These are phyloP conservation scores for Claviceps spartinae DNA, from an alignment of 2,329 filamentous ascomycete genomes.

Conservation along the genomic window DNA sequence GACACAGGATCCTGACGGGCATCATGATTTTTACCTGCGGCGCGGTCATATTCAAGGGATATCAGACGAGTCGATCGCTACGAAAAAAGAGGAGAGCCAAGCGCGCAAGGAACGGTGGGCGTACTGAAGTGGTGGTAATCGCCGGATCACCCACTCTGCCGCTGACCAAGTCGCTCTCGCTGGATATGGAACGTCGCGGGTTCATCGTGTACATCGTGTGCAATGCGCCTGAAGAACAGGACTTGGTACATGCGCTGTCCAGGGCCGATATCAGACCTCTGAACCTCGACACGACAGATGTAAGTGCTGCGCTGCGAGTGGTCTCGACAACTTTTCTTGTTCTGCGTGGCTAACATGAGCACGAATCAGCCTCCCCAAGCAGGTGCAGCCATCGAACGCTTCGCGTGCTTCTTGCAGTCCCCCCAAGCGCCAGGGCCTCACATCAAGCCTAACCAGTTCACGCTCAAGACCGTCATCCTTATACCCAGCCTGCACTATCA, in stretches of 20 bases:
- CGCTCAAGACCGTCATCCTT: conserved; percentile 67
- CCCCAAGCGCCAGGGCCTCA: conserved; percentile 66
- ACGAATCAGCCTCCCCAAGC: conserved; percentile 47
- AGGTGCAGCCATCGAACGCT: conserved; percentile 56
- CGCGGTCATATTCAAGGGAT: conserved; percentile 42
- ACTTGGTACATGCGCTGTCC: conserved; percentile 60
- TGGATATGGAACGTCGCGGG: conserved; percentile 80
- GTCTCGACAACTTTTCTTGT: background rate
- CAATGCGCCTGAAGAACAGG: conserved; percentile 72
- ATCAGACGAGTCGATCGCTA: conserved; percentile 38
- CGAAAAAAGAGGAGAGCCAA: conserved; percentile 61
- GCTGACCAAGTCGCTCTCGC: conserved; percentile 65
- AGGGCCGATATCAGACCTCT: conserved; percentile 71
- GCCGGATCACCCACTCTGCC: conserved; percentile 79
- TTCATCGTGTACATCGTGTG: conserved; percentile 91
- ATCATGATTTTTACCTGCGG: conserved; percentile 58
- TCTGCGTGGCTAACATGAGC: background rate
- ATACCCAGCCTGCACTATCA: conserved; percentile 73
- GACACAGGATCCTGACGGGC: conserved; percentile 61
- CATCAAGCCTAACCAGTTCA: conserved; percentile 61
- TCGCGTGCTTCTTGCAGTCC: conserved; percentile 55
- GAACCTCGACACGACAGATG: conserved; percentile 69
- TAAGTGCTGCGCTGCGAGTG: conserved; percentile 25
- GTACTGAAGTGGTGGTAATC: conserved; percentile 76
- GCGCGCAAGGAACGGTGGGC: conserved; percentile 67